phyloP scores from a whole-genome alignment of 176 grass and related monocot species.

The Guadua angustifolia region DNA sequence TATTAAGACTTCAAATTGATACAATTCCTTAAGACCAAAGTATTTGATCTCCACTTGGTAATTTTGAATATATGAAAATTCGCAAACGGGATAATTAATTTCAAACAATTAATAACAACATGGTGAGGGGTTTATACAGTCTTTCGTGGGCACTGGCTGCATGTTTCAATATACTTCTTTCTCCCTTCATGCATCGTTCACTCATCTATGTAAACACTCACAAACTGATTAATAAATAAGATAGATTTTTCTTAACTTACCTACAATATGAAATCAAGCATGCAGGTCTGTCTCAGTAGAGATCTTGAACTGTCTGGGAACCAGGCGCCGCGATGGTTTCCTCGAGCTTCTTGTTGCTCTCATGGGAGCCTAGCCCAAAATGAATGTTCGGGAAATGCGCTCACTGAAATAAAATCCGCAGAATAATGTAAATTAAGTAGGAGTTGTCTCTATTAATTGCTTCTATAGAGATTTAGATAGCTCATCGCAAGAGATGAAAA shows the following conservation, averaged over 20 bases:
- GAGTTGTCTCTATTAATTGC: too few relatives aligned
- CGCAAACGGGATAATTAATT: background rate
- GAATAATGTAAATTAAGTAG: background rate
- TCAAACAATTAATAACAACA: conserved; percentile 1
- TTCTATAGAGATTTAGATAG: too few relatives aligned
- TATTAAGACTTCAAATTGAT: background rate
- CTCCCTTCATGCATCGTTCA: conserved; percentile 22
- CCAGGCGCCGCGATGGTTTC: conserved; percentile 33
- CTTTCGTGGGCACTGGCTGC: conserved; percentile 5
- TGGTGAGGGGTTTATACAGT: conserved; percentile 7
- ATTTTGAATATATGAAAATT: background rate
- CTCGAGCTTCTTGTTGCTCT: conserved; percentile 52
- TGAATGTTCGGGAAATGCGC: conserved; percentile 70
- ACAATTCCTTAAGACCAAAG: background rate
- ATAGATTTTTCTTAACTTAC: conserved; percentile 26
- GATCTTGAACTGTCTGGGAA: conserved; percentile 47
- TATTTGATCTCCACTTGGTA: background rate
- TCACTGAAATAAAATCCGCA: conserved; percentile 53
- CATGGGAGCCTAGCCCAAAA: conserved; percentile 45
- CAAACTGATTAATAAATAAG: conserved; percentile 31
- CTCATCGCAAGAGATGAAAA: too few relatives aligned
- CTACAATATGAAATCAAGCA: conserved; percentile 40
- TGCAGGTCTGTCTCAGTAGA: conserved; percentile 31
- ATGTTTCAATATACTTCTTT: conserved; percentile 13
- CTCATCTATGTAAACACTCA: conserved; percentile 41